These are phyloP conservation scores for Akanthomyces uredinophilus DNA, from an alignment of 2,329 filamentous ascomycete species.

Conservation along the genomic window DNA sequence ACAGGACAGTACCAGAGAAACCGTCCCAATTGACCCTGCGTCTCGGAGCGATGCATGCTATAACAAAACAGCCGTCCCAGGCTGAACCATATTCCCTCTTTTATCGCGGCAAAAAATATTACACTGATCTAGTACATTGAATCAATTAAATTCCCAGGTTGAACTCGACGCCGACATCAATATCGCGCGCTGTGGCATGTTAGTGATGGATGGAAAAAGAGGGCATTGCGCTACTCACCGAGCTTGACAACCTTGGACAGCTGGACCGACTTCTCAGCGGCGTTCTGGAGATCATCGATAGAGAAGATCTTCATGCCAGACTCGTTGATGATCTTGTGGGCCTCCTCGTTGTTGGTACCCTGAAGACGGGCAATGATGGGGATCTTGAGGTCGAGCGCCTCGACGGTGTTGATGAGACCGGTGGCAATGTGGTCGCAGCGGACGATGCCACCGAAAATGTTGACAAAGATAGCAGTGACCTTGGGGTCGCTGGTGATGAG, in stretches of 20 bases:
- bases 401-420: slow-evolving; percentile 90
- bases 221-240: slow-evolving; percentile 49
- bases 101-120: slow-evolving; percentile 13
- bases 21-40: slow-evolving; percentile 2
- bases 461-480: slow-evolving; percentile 98
- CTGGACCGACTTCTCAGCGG: slow-evolving; percentile 96
- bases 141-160: slow-evolving; percentile 77
- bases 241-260: slow-evolving; percentile 99
- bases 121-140: slow-evolving; percentile 16
- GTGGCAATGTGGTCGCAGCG: slow-evolving; percentile 96
- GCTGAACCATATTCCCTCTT: slow-evolving; percentile 9
- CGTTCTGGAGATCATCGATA: slow-evolving; percentile 94
- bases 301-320: slow-evolving; percentile 99
- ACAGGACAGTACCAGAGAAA: slow-evolving; percentile 2
- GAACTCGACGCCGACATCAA: slow-evolving; percentile 95
- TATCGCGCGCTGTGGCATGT: slow-evolving; percentile 66
- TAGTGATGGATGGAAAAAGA: slow-evolving; percentile 16
- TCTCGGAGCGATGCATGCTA: slow-evolving; percentile 11
- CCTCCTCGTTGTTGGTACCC: slow-evolving; percentile 96
- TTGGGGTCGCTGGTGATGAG: slow-evolving; percentile 98
- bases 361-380: slow-evolving; percentile 96
- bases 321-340: slow-evolving; percentile 90
- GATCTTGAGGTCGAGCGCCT: slow-evolving; percentile 90
- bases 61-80: slow-evolving; percentile 12
- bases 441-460: slow-evolving; percentile 99